These are phyloP conservation scores for Pseudocohnilembus persalinus DNA, from an alignment of 169 alveolate genomes.

Conservation along the genomic window DNA sequence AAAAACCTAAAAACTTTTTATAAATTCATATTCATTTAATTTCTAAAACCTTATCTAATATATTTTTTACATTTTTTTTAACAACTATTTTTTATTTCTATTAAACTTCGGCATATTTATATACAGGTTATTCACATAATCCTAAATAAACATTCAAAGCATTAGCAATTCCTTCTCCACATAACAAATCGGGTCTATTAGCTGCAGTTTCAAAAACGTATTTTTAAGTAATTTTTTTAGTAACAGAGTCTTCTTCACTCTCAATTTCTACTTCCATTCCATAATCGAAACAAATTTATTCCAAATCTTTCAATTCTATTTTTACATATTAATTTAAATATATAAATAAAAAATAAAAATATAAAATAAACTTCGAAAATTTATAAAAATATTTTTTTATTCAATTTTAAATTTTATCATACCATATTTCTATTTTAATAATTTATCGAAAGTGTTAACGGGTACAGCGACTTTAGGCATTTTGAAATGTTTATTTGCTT, in stretches of 20 bases:
- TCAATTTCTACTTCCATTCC: constrained; percentile 74
- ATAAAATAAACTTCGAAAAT: not conserved
- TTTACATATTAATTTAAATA: not conserved
- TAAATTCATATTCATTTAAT: not conserved
- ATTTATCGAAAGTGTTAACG: constrained; percentile 35
- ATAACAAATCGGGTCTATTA: constrained; percentile 78
- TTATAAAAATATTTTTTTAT: not conserved
- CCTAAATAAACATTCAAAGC: constrained; percentile 65
- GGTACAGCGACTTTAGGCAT: constrained; percentile 57
- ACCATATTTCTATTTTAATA: constrained; percentile 41
- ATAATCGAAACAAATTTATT: constrained; percentile 69
- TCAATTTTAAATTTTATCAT: constrained; percentile 4
- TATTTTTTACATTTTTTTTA: constrained; percentile 32
- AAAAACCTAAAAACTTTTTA: not conserved
- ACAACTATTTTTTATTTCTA: constrained; percentile 40
- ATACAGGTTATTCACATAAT: constrained; percentile 34
- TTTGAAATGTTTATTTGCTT: not conserved
- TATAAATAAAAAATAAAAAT: not conserved
- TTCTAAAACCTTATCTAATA: too few relatives aligned
- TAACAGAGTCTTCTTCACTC: constrained; percentile 36
- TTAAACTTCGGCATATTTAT: constrained; percentile 15
- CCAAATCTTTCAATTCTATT: constrained; percentile 66
- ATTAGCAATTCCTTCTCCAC: constrained; percentile 71
- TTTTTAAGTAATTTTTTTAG: constrained; percentile 46
- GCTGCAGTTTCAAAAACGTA: constrained; percentile 80